These are phyloP conservation scores for Nicotiana benthamiana DNA, from an alignment of 257 asterid species.

Conservation along the genomic window DNA sequence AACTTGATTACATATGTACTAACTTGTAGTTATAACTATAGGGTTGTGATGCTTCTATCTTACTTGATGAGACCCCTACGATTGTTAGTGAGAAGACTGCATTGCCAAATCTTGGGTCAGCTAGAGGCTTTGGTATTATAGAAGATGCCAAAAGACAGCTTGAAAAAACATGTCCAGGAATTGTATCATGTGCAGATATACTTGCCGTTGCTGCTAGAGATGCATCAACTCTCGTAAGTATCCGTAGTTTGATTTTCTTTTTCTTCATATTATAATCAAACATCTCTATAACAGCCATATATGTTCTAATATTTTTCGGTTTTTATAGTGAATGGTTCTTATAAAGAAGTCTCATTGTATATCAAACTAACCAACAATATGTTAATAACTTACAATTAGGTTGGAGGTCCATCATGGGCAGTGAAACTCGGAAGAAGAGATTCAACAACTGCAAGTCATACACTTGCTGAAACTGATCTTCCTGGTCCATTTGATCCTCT, in stretches of 20 bases:
- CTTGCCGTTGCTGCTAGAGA: neutral
- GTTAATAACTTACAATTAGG: neutral
- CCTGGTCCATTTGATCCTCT: neutral
- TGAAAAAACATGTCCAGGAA: neutral
- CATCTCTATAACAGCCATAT: no score
- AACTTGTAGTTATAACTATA: neutral
- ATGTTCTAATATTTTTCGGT: no score
- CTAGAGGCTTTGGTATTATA: neutral
- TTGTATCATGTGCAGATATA: neutral
- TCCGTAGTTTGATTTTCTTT: neutral
- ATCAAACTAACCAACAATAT: neutral
- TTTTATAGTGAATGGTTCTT: no score
- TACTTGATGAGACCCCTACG: neutral
- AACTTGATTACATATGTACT: neutral
- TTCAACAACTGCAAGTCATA: neutral
- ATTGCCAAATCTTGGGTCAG: neutral
- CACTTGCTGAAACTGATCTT: neutral
- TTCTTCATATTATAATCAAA: no score
- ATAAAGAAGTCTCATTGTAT: no score
- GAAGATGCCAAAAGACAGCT: neutral
- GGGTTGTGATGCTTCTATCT: conserved; percentile 4
- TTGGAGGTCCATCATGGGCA: conserved; percentile 2
- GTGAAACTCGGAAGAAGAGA: conserved; percentile 4
- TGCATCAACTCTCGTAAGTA: neutral
- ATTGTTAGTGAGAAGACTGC: neutral